Percentiles rank a stretch among this genome's conserved stretches.
Evolutionary conservation across 352 stramenopile species (phyloP).

Genomic region (Globisporangium takayamanum): DNA sequence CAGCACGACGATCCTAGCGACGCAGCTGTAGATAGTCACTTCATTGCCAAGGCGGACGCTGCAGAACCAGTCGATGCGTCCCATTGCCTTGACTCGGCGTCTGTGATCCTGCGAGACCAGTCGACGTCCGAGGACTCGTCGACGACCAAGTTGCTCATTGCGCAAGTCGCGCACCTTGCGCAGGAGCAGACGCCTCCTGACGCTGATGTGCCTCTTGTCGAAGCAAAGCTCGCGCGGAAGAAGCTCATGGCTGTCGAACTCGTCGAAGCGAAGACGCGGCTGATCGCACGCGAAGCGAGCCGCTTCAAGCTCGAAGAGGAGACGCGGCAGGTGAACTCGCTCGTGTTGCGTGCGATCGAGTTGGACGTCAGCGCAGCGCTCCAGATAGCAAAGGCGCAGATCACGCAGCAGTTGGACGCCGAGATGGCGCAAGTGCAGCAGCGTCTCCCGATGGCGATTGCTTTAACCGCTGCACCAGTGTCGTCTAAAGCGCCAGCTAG

Average conservation of each 20-base stretch:
- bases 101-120: conserved; percentile 2
- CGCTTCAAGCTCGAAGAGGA: conserved; percentile 33
- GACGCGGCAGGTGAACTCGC: conserved; percentile 28
- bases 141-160: conserved; percentile 39
- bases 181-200: conserved; percentile 2
- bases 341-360: conserved; percentile 31
- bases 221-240: conserved; percentile 33
- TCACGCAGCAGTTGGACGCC: conserved; percentile 19
- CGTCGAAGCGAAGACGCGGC: conserved; percentile 25
- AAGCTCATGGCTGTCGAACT: conserved; percentile 35
- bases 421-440: conserved; percentile 30
- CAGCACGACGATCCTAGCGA: too few species aligned
- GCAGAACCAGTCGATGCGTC: too few species aligned
- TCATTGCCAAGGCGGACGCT: too few species aligned
- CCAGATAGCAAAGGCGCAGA: conserved; percentile 18
- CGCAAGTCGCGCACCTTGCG: conserved; percentile 20
- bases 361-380: conserved; percentile 29
- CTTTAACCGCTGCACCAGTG: not conserved
- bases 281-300: conserved; percentile 25
- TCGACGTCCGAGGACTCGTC: conserved; percentile 47
- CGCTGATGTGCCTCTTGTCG: not conserved
- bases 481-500: not conserved
- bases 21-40: too few species aligned
- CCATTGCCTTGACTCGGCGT: not conserved
- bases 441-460: conserved; percentile 13